Conservation (phyloP, 345 rosid genomes). For the Melaleuca quinquenervia region DNA sequence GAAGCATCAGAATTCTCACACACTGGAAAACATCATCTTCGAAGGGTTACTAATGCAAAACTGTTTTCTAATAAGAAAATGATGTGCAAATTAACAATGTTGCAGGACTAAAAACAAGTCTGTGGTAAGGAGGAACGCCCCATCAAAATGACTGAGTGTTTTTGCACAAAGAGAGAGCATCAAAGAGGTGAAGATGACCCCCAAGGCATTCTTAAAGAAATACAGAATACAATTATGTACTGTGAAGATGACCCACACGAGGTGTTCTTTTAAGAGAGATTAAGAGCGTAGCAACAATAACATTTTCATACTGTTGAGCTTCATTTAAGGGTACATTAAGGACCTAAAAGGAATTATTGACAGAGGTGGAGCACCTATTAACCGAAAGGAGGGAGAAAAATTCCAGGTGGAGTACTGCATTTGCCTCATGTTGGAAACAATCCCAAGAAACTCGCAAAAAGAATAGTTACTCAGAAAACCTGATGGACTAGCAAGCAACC, state of each 20-base stretch:
- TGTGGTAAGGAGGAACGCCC: not conserved
- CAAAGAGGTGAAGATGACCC: too few relatives aligned
- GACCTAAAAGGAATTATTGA: not conserved
- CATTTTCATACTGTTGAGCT: not conserved
- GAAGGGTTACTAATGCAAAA: not conserved
- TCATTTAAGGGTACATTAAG: not conserved
- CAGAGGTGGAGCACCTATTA: not conserved
- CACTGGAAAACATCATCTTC: not conserved
- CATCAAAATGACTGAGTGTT: not conserved
- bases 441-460: not conserved
- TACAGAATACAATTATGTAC: not conserved
- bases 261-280: not conserved
- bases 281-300: not conserved
- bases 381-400: not conserved
- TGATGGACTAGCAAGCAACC: slow-evolving; percentile 4
- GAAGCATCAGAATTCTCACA: not conserved
- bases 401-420: not conserved
- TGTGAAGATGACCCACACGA: not conserved
- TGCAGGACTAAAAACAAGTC: not conserved
- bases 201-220: not conserved
- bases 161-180: not conserved
- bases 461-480: not conserved
- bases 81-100: not conserved
- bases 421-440: not conserved
- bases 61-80: not conserved